Evolutionary conservation across 768 basidiomycete species (phyloP), one percentile per base, ranked within the genome.

Genomic region (Xerocomellus amylosporus): DNA sequence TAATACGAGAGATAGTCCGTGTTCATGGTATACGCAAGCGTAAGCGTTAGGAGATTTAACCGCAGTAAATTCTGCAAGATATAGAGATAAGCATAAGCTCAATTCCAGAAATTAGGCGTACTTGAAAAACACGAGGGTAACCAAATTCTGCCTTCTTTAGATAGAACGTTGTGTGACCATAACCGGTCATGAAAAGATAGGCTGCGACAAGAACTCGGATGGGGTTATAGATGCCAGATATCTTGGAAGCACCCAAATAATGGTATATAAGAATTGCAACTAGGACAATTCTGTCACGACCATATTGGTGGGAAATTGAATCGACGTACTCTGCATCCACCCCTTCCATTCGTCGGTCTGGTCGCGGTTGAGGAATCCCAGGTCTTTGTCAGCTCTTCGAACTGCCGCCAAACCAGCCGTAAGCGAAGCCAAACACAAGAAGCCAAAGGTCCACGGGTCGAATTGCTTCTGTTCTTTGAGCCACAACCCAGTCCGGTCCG

Each of bases 321-420:
- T 26, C 19, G 7, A 70, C 87, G 52, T 64, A 92, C 92, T 78
- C 76, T 97, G 93, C 93, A 97, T 97, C 93, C 93, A 97, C 4
- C 93, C 93, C 71, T 96, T 96, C 93, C 93, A 97, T 72, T 97
- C 93, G 60, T 97, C 92, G 1, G 93, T 96, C 70, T 96, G 92
- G 46, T 94, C 90, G 53, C 93, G 80, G 64, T 93, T 95, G 62
- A 97, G 74, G 71, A 94, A 91, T 0, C 93, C 93, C 48, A 88
- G 72, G 64, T 97, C 92, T 63, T 87, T 91, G 59, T 91, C 90
- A 17, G 79, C 79, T 19, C 80, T 80, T 65, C 83, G 85, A 58
- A 90, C 71, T 1, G 86, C 90, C 10, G 69, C 71, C 43, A 92
- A 62, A 5, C 93, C 93, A 19, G 77, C 70, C 9, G 61, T 73